Evolutionary conservation across 768 basidiomycete genomes (phyloP), one percentile per base, ranked within the genome.

Genomic region (Porpolomopsis calyptriformis): DNA sequence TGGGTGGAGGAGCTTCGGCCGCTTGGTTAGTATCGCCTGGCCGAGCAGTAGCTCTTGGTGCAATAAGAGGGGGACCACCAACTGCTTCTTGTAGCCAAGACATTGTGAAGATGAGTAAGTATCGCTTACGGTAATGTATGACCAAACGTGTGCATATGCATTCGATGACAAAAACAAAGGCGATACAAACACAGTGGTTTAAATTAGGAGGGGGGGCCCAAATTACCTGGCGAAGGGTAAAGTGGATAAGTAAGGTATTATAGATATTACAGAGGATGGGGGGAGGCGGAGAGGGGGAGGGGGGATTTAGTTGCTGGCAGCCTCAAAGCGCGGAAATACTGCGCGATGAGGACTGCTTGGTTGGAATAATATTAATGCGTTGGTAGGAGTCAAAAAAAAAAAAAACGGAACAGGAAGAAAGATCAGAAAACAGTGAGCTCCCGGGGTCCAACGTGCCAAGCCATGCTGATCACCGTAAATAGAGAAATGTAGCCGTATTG

Each of bases 11-110:
- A n/a, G n/a, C n/a, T n/a, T n/a, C n/a, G n/a, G n/a, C n/a, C n/a
- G n/a, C n/a, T n/a, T n/a, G n/a, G n/a, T n/a, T n/a, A n/a, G n/a
- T n/a, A n/a, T n/a, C n/a, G n/a, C n/a, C n/a, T n/a, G n/a, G n/a
- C n/a, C n/a, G 62, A 9, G 70, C 56, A 33, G 66, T 52, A 24
- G 67, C 70, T 22, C 7, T 31, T 31, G 29, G 29, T 59, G 57
- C 50, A 66, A 70, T 12, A 63, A 27, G 65, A 27, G 66, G 58
- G 33, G 66, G 59, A 20, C 58, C 36, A 2, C 66, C 70, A 31
- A 64, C 70, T 54, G 56, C 52, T 58, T 76, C 74, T 55, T 64
- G 60, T n/a, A 83, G 55, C 82, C 80, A 82, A 33, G 81, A 83
- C 83, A 84, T 85, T n/a, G n/a, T n/a, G n/a, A n/a, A n/a, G n/a